Base-by-base conservation (phyloP, 75 land plant genomes). In the Cupressus sempervirens region DNA sequence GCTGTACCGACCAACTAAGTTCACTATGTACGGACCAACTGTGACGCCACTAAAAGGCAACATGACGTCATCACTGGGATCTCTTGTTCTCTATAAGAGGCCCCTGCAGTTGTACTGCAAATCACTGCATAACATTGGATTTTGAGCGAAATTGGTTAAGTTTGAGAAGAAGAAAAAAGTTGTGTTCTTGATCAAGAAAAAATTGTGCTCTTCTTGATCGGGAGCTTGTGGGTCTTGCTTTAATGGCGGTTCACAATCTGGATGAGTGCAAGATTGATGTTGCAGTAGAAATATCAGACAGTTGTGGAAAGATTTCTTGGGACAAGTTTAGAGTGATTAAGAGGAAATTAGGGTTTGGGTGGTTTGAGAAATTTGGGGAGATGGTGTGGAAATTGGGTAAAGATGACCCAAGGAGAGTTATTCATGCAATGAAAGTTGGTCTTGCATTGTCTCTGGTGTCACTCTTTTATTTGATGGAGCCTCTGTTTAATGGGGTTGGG, bases 371-470 rank as follows among this genome's bases (percentile, higher is more conserved):
- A 0, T 79, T 79, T 45, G 1, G 3, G 15, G n/a, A 2, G 13
- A 45, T 43, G 10, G 1, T 43, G 4, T 79, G 32, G 50, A 43
- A 79, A 30, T 11, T 45, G 50, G 83, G 40, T 18, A 53, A 53
- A 41, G 84, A 83, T 32, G 91, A 91, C 73, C 81, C 26, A 23
- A 88, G 89, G 79, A 87, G 65, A 74, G 48, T 90, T 8, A 87
- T 89, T 12, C 95, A 93, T 65, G 82, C 91, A 35, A 38, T 91
- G 82, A 93, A 92, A 75, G 89, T 92, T 52, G 95, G 91, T 5
- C 75, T 91, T 11, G 93, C 95, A 29, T 84, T 92, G 80, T 84
- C 88, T 3, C 7, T 92, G 82, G 92, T 88, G 54, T 93, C 93
- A 12, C 89, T 93, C 29, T 86, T 93, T 75, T 88, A 90, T 54